These are phyloP conservation scores for Xylona heveae DNA, from an alignment of 495 filamentous ascomycete genomes.

Conservation along the genomic window DNA sequence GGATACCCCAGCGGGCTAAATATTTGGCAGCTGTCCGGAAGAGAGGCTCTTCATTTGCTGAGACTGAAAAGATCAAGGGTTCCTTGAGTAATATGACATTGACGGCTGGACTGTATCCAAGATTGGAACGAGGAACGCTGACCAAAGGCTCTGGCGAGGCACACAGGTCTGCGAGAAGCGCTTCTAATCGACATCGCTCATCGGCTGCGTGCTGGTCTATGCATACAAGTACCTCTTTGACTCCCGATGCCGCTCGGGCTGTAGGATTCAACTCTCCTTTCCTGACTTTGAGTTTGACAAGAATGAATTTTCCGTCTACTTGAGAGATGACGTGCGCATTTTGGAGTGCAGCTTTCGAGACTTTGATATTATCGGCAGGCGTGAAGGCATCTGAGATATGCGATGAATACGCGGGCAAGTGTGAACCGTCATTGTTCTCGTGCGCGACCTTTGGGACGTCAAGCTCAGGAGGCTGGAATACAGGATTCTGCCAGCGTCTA, in stretches of 20 bases:
- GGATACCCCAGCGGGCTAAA: constrained; percentile 54
- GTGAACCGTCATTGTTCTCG: no score
- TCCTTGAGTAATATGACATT: constrained; percentile 17
- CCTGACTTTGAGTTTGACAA: constrained; percentile 31
- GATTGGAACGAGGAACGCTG: constrained; percentile 6
- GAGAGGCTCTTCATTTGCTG: constrained; percentile 30
- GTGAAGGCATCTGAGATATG: no score
- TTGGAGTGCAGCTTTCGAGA: constrained; percentile 45
- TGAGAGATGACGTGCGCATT: constrained; percentile 51
- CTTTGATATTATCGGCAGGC: constrained; percentile 22
- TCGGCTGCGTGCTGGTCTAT: constrained; percentile 93
- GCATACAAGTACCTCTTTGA: constrained; percentile 33
- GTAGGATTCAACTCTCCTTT: neutral
- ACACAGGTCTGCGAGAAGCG: constrained; percentile 33
- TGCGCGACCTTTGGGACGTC: constrained; percentile 26
- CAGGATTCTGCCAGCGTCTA: constrained; percentile 36
- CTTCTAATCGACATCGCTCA: constrained; percentile 67
- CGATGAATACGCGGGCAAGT: no score
- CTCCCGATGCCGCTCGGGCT: neutral
- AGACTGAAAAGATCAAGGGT: constrained; percentile 38
- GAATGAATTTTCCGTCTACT: constrained; percentile 77
- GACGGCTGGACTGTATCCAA: constrained; percentile 10
- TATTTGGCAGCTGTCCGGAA: constrained; percentile 29
- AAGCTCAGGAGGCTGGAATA: constrained; percentile 31
- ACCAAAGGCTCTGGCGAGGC: constrained; percentile 1